These are phyloP conservation scores for Rhynchospora breviuscula DNA, from an alignment of 176 grass and related monocot species.

Conservation along the genomic window DNA sequence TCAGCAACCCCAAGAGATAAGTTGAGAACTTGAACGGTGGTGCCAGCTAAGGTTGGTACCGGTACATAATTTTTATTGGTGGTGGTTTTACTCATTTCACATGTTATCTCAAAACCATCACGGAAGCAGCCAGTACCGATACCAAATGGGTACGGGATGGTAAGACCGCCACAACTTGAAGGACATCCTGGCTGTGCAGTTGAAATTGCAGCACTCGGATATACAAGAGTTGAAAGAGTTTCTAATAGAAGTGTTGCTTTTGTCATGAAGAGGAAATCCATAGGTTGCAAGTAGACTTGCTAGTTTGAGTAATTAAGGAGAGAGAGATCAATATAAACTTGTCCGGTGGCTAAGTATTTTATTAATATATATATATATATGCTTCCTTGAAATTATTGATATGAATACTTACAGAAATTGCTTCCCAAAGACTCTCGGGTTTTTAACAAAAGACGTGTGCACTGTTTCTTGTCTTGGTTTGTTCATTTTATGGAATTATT, in stretches of 20 bases:
- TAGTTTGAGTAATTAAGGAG: not conserved
- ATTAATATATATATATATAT: not conserved
- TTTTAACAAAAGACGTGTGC: no score
- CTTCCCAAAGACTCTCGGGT: no score
- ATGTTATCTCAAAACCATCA: slow-evolving; percentile 42
- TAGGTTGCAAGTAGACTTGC: not conserved
- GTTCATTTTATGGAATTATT: no score
- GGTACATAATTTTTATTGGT: slow-evolving; percentile 29
- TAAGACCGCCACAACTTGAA: slow-evolving; percentile 40
- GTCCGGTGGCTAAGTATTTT: not conserved
- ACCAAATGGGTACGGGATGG: slow-evolving; percentile 78
- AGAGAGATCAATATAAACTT: not conserved
- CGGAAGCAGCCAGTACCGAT: slow-evolving; percentile 46
- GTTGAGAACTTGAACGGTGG: slow-evolving; percentile 27
- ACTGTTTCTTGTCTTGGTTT: no score
- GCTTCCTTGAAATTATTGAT: no score
- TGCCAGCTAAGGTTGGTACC: slow-evolving; percentile 17
- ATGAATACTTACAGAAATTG: no score
- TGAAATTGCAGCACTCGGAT: not conserved
- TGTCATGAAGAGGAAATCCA: not conserved
- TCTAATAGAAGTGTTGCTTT: not conserved
- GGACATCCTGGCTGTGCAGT: slow-evolving; percentile 29
- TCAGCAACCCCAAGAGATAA: slow-evolving; percentile 28
- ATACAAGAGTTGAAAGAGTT: not conserved
- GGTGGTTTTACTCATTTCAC: not conserved